phyloP scores from a whole-genome alignment of 495 filamentous ascomycete genomes.

The Neurospora sp. region DNA sequence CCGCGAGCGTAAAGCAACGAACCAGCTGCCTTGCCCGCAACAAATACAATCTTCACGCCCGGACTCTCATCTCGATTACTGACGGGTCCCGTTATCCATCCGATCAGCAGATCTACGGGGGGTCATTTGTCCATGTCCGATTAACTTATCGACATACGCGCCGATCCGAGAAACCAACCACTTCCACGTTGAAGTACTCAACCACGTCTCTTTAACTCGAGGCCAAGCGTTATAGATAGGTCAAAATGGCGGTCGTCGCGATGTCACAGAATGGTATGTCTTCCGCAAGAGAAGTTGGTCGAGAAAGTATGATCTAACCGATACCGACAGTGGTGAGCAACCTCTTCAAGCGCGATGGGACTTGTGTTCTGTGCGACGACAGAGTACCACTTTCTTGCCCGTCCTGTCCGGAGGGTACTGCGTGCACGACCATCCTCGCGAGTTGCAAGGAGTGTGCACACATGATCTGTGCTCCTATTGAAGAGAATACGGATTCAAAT shows the following conservation, averaged over 20 bases:
- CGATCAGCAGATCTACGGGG: slow-evolving; percentile 14
- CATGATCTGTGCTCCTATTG: slow-evolving; percentile 28
- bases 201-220: not conserved
- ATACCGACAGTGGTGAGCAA: not conserved
- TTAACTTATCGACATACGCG: not conserved
- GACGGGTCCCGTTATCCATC: not conserved
- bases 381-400: slow-evolving; percentile 15
- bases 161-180: slow-evolving; percentile 4
- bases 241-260: slow-evolving; percentile 9
- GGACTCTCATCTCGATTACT: not conserved
- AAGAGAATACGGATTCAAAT: not conserved
- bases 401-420: slow-evolving; percentile 7
- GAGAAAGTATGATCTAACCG: not conserved
- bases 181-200: not conserved
- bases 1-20: not conserved
- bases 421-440: slow-evolving; percentile 27
- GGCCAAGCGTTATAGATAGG: not conserved
- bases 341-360: slow-evolving; percentile 12
- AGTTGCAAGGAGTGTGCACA: slow-evolving; percentile 24
- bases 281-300: not conserved
- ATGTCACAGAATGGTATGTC: slow-evolving; percentile 3
- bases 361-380: slow-evolving; percentile 14
- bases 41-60: not conserved
- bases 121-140: slow-evolving; percentile 5
- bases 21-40: not conserved